Evolutionary conservation across 1,139 yeast genomes (phyloP), one percentile per base, ranked within the genome.

Genomic region (Kurtzmaniella quercitrusa): DNA sequence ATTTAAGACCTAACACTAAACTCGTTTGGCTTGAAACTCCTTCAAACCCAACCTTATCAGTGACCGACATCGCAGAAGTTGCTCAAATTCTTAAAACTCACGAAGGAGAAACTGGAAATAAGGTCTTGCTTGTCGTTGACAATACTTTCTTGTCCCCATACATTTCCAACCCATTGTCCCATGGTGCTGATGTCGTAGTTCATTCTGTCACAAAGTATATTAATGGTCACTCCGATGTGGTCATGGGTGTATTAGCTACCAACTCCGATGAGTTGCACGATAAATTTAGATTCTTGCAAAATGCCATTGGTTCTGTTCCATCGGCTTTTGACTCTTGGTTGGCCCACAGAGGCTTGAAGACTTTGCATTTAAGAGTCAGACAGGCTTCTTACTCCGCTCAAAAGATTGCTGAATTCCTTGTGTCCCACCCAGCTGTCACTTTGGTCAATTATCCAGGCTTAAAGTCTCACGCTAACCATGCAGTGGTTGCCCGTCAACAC

Each of bases 81-180:
- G 76, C 84, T 40, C 56, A 65, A 37, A 66, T 78, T 47, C 74
- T 84, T 54, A 62, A 63, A 52, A 55, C 60, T 26, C 76, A 74
- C 55, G 72, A 81, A 55, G 63, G 59, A 30, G 65, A 68, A 49
- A 76, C 79, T 47, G 56, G 57, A 35, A 62, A 63, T 50, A 68
- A 67, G 42, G 71, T 87, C 48, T 61, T 74, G 44, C 74, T 88
- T 51, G 95, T 84, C 35, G 96, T 88, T 46, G 98, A 91, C 72
- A 87, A 93, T 73, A 91, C 98, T 30, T 89, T 91, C 77, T 76
- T 91, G 59, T 88, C 96, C 16, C 97, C 97, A 53, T 93, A 93
- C 65, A 70, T 88, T 58, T 87, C 91, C 49, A 87, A 88, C 71
- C 96, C 96, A 51, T 76, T 88, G 61, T 68, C 65, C 50, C 82